These are phyloP conservation scores for Candida suzukii DNA, from an alignment of 805 yeast species.

Conservation along the genomic window DNA sequence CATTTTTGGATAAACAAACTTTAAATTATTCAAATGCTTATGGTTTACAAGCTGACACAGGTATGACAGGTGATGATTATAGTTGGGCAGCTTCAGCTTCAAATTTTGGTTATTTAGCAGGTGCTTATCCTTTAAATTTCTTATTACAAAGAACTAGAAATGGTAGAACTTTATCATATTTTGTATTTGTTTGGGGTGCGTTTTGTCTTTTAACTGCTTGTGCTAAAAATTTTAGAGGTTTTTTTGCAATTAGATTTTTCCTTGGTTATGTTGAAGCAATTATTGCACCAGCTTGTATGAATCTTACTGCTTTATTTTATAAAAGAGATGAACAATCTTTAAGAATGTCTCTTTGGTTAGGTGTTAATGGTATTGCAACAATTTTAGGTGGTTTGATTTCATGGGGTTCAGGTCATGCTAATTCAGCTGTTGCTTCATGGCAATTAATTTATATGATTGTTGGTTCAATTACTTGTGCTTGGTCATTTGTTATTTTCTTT, in stretches of 20 bases:
- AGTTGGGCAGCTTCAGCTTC: slow-evolving; percentile 27
- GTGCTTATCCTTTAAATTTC: slow-evolving; percentile 45
- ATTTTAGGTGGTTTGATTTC: slow-evolving; percentile 47
- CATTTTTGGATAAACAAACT: slow-evolving; percentile 55
- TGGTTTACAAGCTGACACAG: slow-evolving; percentile 44
- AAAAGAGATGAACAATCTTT: slow-evolving; percentile 35
- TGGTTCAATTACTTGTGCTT: slow-evolving; percentile 49
- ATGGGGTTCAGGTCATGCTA: slow-evolving; percentile 40
- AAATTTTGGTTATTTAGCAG: slow-evolving; percentile 41
- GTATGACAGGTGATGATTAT: slow-evolving; percentile 36
- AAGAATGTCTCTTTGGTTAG: slow-evolving; percentile 34
- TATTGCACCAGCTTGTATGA: slow-evolving; percentile 45
- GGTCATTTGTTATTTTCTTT: slow-evolving; percentile 39
- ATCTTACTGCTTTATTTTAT: slow-evolving; percentile 41
- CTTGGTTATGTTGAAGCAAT: slow-evolving; percentile 43
- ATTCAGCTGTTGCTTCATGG: neutral
- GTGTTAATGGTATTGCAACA: slow-evolving; percentile 38
- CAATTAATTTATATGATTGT: slow-evolving; percentile 49
- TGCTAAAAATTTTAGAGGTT: slow-evolving; percentile 30
- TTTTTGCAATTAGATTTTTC: slow-evolving; percentile 34
- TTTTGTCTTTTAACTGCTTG: slow-evolving; percentile 39
- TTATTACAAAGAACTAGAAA: slow-evolving; percentile 39
- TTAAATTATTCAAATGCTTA: slow-evolving; percentile 48
- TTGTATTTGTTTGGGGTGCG: slow-evolving; percentile 53
- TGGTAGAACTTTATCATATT: slow-evolving; percentile 39